Evolutionary conservation across 2,329 filamentous ascomycete species (phyloP), one percentile per base, ranked within the genome.

Genomic region (Cladophialophora exuberans): DNA sequence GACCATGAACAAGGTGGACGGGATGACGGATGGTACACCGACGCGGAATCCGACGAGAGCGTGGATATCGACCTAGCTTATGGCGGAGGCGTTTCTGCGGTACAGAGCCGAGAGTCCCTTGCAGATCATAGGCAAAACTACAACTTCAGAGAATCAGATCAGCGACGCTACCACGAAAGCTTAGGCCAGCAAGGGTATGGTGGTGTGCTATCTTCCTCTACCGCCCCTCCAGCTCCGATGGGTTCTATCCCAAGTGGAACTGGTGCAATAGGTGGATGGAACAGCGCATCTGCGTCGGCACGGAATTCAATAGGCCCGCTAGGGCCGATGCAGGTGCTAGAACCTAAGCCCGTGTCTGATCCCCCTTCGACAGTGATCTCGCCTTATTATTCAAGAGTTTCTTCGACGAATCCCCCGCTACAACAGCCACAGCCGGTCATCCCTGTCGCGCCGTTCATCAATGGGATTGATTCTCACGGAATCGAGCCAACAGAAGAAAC

Each of bases 391-490:
- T 47, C 45, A 39, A 42, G 46, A 33, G 45, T 56, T 30, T 46
- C 67, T 48, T 65, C 66, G 20, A 61, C 67, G 56, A 79, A 73
- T 59, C 66, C 90, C 26, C 84, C 86, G 9, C 78, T 97, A n/a
- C 88, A 94, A 68, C 90, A 96, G 64, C 92, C 92, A 2, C 87
- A 91, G 63, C 92, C 92, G 2, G 81, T 89, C 55, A 79, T 82
- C 2, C 89, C 89, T 0, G 84, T 95, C 2, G 85, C 86, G 31
- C 81, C 57, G 25, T 53, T 61, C 31, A 39, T 59, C 26, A 25
- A 59, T 9, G 36, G 51, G 6, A 46, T 35, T 15, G 22, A 11
- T 28, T 35, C 47, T 20, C 31, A 38, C 33, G 30, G 18, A 3
- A n/a, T n/a, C n/a, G 18, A 31, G 6, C 11, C 9, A 35, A 45